Percentiles rank a stretch among this genome's conserved stretches.
Conservation (phyloP, 1,139 yeast species). For the Yamadazyma sp. region DNA sequence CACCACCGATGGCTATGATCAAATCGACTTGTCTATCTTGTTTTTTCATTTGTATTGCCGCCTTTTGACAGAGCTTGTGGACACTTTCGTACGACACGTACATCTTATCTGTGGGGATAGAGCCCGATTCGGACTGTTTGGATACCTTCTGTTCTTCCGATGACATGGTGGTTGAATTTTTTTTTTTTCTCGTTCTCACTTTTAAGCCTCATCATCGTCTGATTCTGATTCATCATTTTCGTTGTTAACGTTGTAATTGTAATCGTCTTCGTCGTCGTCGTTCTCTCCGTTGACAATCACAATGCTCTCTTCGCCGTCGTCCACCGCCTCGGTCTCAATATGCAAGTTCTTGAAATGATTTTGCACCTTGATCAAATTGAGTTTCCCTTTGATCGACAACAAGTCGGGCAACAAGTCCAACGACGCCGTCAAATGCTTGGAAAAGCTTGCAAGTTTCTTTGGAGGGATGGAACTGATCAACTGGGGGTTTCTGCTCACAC, state of each 20-base stretch:
- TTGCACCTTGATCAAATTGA: constrained; percentile 41
- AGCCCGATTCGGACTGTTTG: too few species aligned
- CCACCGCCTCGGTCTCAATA: constrained; percentile 23
- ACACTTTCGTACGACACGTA: constrained; percentile 63
- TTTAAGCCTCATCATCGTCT: constrained; percentile 4
- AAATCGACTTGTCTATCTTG: constrained; percentile 52
- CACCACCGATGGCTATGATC: constrained; percentile 68
- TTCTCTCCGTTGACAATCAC: constrained; percentile 45
- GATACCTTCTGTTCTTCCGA: not conserved
- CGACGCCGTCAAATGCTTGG: constrained; percentile 30
- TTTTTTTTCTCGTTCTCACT: not conserved
- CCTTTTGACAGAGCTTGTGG: constrained; percentile 59
- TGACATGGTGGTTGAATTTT: not conserved
- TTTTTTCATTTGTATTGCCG: constrained; percentile 44
- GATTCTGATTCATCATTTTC: constrained; percentile 13
- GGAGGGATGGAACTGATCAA: constrained; percentile 14
- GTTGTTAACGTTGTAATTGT: constrained; percentile 6
- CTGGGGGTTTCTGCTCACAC: constrained; percentile 38
- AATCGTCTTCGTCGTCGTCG: constrained; percentile 34
- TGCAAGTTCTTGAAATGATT: constrained; percentile 33
- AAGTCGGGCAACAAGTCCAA: constrained; percentile 39
- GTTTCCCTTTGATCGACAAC: constrained; percentile 45
- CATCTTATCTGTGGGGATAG: constrained; percentile 33
- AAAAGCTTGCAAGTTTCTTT: constrained; percentile 10
- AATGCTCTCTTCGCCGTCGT: constrained; percentile 20